Evolutionary conservation across 176 grass and related monocot species (phyloP), one percentile per base, ranked within the genome.

Genomic region (Rhynchospora pubera): DNA sequence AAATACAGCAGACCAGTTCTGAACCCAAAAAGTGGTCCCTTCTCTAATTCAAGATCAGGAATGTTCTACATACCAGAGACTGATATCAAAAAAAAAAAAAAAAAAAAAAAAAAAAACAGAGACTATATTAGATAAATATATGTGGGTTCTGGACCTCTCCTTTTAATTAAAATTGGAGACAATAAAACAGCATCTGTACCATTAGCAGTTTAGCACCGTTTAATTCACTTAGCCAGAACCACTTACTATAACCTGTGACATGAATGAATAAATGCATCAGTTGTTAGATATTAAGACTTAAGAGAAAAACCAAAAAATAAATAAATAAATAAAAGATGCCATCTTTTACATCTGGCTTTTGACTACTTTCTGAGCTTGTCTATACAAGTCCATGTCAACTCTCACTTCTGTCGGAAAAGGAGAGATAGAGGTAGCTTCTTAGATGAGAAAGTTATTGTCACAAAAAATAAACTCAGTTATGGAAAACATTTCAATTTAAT

Each of bases 301-400:
- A 39, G 7, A 65, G 21, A 3, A 30, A n/a, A 64, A 28, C 26
- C 26, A 28, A 28, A 28, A 28, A 65, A 32, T 1, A 74, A 50
- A 79, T 18, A 30, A 79, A 39, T 18, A 58, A 39, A n/a, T 7
- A 19, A n/a, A 48, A 58, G n/a, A 61, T 34, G 28, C 9, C 28
- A 61, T 61, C 10, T 78, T 57, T 22, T 79, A 61, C 26, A 58
- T 79, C 11, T 0, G 11, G n/a, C 70, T 74, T 74, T 52, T 52
- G 46, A 74, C 46, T 74, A 74, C 22, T 63, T 81, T 81, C 43
- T 81, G 59, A 65, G 60, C 39, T 81, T 63, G 78, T 47, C 43
- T 81, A 6, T 79, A 81, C n/a, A 61, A 30, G 79, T 81, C 79
- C 22, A 57, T 65, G 57, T 79, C 55, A 79, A 79, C 9, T 79